Base-by-base conservation (phyloP, 805 yeast species). In the Nakazawaea siamensis region DNA sequence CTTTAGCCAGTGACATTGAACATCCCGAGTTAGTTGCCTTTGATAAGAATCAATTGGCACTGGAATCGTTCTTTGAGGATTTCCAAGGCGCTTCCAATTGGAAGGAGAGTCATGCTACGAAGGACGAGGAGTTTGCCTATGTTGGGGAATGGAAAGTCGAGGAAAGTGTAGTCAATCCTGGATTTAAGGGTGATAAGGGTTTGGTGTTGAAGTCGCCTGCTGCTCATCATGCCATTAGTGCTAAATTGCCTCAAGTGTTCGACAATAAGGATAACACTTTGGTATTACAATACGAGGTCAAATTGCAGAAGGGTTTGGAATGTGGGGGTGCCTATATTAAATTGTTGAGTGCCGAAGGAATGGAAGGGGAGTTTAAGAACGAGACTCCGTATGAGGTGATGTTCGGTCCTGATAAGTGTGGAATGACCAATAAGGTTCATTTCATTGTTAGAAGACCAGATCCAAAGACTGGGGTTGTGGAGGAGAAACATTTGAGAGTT, bases 331-430 rank as follows among this genome's bases (percentile, higher is more conserved):
- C 94, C 1, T 88, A 87, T 58, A 55, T 88, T 45, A 88, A 88
- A 62, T 62, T 88, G 29, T 57, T 88, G 37, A 64, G 75, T 29
- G 54, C 55, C 2, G 56, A 58, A 9, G 69, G 64, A 6, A 47
- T 55, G 3, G 50, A 55, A 12, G 42, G 58, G 29, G 52, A 58
- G 17, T 63, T 52, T 1, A 56, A 52, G 37, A 63, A 59, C 24
- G 75, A 66, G 18, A 69, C 94, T 3, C 83, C 87, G 2, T 85
- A 80, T 59, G 86, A 81, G 55, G 60, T 88, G 43, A 81, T 88
- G 90, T 88, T 88, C 62, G 97, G 97, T 15, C 97, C 97, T 29
- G 97, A 88, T 58, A 75, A 71, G 54, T 88, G 97, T 60, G 95
- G 94, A 3, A 52, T 75, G 35, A 70, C 80, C 29, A 83, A 86